Evolutionary conservation across 2,329 filamentous ascomycete species (phyloP).

Genomic region (Pseudogymnoascus sp.): DNA sequence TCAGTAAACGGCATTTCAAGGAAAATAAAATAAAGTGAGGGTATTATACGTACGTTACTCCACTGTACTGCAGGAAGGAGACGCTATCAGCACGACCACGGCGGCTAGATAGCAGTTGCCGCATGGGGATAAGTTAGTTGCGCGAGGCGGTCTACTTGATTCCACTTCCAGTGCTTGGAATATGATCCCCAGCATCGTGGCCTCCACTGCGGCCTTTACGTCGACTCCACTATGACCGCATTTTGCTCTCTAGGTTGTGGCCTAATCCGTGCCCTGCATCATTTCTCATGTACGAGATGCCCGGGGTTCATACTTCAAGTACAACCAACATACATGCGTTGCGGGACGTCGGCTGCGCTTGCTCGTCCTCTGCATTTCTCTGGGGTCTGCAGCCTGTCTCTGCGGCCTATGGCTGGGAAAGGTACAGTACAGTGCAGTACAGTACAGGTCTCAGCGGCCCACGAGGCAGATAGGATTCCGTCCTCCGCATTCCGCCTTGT

Average conservation of each 20-base stretch:
- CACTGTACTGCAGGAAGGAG: background rate
- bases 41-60: background rate
- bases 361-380: background rate
- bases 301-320: background rate
- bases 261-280: background rate
- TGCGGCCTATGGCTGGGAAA: background rate
- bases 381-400: background rate
- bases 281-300: background rate
- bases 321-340: background rate
- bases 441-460: background rate
- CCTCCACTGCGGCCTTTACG: background rate
- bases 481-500: background rate
- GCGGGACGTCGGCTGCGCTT: slow-evolving; percentile 1
- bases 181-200: background rate
- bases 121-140: background rate
- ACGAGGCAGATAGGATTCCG: background rate
- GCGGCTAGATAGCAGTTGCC: slow-evolving; percentile 1
- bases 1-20: background rate
- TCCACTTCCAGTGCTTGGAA: background rate
- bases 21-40: background rate
- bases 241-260: background rate
- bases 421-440: background rate
- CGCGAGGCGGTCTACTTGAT: background rate
- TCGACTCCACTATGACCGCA: background rate
- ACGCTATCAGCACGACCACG: background rate